Evolutionary conservation across 2,329 filamentous ascomycete species (phyloP).

Genomic region (Chaetomium sp.): DNA sequence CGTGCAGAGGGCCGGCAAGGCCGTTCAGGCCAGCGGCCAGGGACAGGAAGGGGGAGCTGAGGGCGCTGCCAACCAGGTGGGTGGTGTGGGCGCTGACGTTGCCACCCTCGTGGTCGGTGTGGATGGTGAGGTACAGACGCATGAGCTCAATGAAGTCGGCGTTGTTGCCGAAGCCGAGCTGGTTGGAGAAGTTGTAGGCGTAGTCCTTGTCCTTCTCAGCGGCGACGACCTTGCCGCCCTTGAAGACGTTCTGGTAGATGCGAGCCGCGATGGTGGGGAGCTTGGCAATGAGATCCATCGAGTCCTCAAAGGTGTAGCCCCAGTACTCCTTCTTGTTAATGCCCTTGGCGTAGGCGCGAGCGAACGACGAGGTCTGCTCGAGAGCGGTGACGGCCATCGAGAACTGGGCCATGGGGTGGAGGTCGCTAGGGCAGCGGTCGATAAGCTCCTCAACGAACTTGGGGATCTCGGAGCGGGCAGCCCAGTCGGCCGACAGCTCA

Average conservation of each 20-base stretch:
- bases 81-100: constrained; percentile 99
- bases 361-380: constrained; percentile 96
- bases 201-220: constrained; percentile 99
- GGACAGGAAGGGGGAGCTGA: constrained; percentile 97
- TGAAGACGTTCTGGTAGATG: constrained; percentile 99
- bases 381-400: constrained; percentile 96
- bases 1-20: constrained; percentile 96
- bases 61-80: constrained; percentile 92
- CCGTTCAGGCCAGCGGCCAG: constrained; percentile 96
- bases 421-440: constrained; percentile 97
- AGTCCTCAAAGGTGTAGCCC: constrained; percentile 99
- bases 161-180: constrained; percentile 95
- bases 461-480: constrained; percentile 92
- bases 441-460: constrained; percentile 99
- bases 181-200: constrained; percentile 98
- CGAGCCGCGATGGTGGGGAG: constrained; percentile 95
- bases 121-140: constrained; percentile 98
- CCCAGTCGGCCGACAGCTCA: constrained; percentile 97
- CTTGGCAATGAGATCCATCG: constrained; percentile 99
- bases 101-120: constrained; percentile 99
- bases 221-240: constrained; percentile 96
- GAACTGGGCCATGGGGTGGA: constrained; percentile 99
- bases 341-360: constrained; percentile 98
- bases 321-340: constrained; percentile 99
- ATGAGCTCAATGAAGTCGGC: constrained; percentile 96